Conservation (phyloP, 2,329 filamentous ascomycete species). For the Xylariaceae sp. region DNA sequence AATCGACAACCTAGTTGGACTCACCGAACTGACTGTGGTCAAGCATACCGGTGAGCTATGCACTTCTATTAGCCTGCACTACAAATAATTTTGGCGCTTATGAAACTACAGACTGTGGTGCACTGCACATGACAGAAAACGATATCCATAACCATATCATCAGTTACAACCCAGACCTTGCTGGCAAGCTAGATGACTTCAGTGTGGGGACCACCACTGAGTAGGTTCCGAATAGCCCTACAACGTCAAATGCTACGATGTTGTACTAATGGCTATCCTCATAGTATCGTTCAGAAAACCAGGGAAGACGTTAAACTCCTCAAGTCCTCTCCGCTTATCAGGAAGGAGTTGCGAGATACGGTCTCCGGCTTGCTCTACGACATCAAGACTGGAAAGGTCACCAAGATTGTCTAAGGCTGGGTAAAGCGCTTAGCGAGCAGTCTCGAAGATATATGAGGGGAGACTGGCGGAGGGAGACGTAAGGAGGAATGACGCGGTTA, state of each 20-base stretch:
- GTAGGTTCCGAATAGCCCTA: too few relatives aligned
- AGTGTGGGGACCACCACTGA: background rate
- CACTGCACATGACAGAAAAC: slow-evolving; percentile 6
- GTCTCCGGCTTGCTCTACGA: slow-evolving; percentile 6
- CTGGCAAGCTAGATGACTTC: background rate
- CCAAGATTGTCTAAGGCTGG: slow-evolving; percentile 12
- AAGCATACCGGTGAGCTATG: slow-evolving; percentile 7
- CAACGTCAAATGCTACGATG: too few relatives aligned
- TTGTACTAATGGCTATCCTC: too few relatives aligned
- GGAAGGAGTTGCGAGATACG: slow-evolving; percentile 12
- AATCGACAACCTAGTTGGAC: background rate
- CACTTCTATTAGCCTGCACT: background rate
- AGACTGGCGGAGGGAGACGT: too few relatives aligned
- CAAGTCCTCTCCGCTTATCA: slow-evolving; percentile 9
- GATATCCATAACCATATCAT: slow-evolving; percentile 14
- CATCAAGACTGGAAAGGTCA: slow-evolving; percentile 14
- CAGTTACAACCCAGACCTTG: slow-evolving; percentile 11
- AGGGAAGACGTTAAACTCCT: slow-evolving; percentile 3
- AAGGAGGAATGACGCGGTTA: too few relatives aligned
- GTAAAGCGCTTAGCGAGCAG: too few relatives aligned
- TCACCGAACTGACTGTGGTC: slow-evolving; percentile 15
- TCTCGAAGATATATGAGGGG: too few relatives aligned
- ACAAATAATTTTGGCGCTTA: too few relatives aligned
- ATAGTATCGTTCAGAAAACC: background rate
- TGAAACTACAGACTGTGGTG: slow-evolving; percentile 15